Evolutionary conservation across 768 basidiomycete genomes (phyloP), one percentile per base, ranked within the genome.

Genomic region (Boletellus ananiceps): DNA sequence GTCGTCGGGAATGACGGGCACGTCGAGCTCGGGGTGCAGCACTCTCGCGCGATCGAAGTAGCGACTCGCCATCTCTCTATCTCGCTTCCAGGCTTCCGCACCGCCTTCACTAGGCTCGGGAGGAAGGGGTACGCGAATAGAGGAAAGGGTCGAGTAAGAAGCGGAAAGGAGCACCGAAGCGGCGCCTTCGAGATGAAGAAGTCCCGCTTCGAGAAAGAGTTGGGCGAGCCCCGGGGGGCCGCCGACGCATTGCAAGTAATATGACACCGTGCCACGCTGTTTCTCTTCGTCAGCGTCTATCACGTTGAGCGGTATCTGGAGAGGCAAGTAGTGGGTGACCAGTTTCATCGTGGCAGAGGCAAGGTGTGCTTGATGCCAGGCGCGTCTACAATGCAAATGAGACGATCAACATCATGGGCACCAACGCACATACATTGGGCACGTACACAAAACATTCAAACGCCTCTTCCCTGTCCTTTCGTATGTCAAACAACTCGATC

Each of bases 361-460:
- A 6, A 83, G 71, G 62, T 81, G 85, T 3, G 83, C 80, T 63
- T 85, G 85, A 45, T 83, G 83, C 88, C 88, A 91, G 31, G 88
- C 86, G 42, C 87, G 88, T 54, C 88, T 91, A 57, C 11, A 40
- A 34, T 11, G 29, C 29, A 29, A 25, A 15, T 49, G 36, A 36
- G 40, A 13, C 40, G 7, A 41, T 50, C 31, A 49, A 27, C 12
- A 39, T 33, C 13, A 5, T 29, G 41, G 40, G 35, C 42, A 52
- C 31, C 43, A 39, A n/a, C 23, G 14, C 19, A 37, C 8, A 19
- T 13, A 39, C 3, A 5, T 37, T 39, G 32, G 11, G 18, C 33
- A 76, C 87, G 63, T 60, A 85, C 88, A 88, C 65, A 57, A 89
- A 87, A 57, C 77, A 88, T 69, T 90, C 88, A 55, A 91, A 91